Base-by-base conservation (phyloP, 345 rosid species). In the Citrus hindsii region DNA sequence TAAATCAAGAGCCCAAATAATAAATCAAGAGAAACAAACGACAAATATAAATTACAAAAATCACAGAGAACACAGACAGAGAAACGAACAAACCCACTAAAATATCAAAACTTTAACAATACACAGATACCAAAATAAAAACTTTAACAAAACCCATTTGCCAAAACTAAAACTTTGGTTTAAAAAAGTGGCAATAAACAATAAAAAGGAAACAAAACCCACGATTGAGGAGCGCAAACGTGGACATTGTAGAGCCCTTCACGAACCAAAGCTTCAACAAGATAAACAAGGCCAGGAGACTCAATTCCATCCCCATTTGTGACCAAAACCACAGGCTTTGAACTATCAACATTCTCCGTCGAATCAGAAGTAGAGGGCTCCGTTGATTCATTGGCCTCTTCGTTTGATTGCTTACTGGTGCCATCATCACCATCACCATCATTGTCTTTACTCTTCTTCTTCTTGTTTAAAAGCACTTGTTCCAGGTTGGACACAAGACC, bases 191-290 rank as follows among this genome's bases (percentile, higher is more conserved):
- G 27, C 58, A 38, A 79, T 18, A 51, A 27, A 16, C 8, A 42
- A 63, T 9, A 8, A 28, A 18, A 4, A 73, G 53, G 59, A 55
- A 72, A 25, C 32, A 79, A 67, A 79, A 78, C 98, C 82, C 85
- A 96, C 98, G 85, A 94, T 87, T 92, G 97, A 77, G 98, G 98
- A 64, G 94, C 98, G 87, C 94, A 90, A 81, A 96, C 99, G 51
- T 92, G 87, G 75, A 96, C 93, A 90, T 88, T 89, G 79, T 88
- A 96, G 30, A 90, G 92, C 56, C 94, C 93, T 62, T 85, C 83
- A 63, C 81, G 80, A 73, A 90, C 97, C 89, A 96, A 86, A 85
- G 95, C 99, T 68, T 94, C 91, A 35, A 94, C 99, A 53, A 96
- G 98, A 85, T 60, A 86, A 25, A 91, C 84, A 83, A 96, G 92